Conservation (phyloP, 2,329 filamentous ascomycete species). For the Aspergillus phoenicis region DNA sequence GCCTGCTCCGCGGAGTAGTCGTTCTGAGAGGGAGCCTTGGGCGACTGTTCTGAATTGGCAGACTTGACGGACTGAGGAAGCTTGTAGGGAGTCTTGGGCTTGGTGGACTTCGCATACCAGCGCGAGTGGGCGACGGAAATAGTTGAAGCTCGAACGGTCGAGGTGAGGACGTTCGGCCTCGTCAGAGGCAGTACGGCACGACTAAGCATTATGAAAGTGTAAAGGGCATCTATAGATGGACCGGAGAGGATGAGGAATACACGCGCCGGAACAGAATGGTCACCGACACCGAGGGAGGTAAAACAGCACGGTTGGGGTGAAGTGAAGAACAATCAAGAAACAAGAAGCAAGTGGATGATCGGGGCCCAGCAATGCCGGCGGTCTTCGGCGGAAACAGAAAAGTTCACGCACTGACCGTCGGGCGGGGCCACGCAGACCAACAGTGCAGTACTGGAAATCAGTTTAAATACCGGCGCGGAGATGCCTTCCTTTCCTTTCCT, state of each 20-base stretch:
- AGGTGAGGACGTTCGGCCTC: constrained; percentile 44
- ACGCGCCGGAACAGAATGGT: constrained; percentile 20
- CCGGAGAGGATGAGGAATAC: constrained; percentile 19
- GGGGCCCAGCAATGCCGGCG: neutral
- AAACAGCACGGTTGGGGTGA: neutral
- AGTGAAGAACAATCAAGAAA: neutral
- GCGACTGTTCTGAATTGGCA: constrained; percentile 29
- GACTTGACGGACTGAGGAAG: constrained; percentile 37
- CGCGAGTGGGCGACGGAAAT: constrained; percentile 38
- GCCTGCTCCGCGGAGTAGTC: constrained; percentile 40
- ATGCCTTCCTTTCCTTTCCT: constrained; percentile 24
- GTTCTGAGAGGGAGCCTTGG: constrained; percentile 28
- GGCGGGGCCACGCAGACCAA: constrained; percentile 26
- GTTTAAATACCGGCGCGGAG: constrained; percentile 22
- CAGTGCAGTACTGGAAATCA: constrained; percentile 24
- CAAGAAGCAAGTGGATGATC: neutral
- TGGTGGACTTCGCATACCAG: constrained; percentile 44
- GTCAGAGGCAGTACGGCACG: constrained; percentile 48
- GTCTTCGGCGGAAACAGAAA: constrained; percentile 30
- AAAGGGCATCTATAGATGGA: constrained; percentile 10
- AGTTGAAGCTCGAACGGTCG: constrained; percentile 38
- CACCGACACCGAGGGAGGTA: neutral
- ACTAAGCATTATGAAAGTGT: constrained; percentile 42
- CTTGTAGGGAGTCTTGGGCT: constrained; percentile 38
- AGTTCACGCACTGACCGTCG: constrained; percentile 30